Percentiles rank a stretch among this genome's conserved stretches.
phyloP scores from a whole-genome alignment of 2,329 filamentous ascomycete species.

The Calonectria fujianensis region DNA sequence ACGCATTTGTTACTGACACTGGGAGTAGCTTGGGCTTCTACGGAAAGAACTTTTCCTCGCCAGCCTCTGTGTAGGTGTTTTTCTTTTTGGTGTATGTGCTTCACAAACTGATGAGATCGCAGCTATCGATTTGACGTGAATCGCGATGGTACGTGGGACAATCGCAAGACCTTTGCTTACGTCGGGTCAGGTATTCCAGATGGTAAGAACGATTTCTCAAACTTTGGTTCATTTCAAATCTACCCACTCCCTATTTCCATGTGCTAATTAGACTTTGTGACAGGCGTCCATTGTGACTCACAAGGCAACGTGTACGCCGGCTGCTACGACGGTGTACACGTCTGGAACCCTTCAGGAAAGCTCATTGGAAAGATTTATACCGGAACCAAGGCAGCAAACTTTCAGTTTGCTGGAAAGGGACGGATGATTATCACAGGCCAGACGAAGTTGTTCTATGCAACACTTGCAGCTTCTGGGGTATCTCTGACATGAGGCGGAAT shows the following conservation, averaged over 20 bases:
- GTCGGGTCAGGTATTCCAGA: constrained; percentile 73
- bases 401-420: constrained; percentile 64
- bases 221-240: no score
- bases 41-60: constrained; percentile 63
- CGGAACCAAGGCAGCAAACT: constrained; percentile 66
- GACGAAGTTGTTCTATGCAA: constrained; percentile 60
- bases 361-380: constrained; percentile 75
- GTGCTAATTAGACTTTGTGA: background rate
- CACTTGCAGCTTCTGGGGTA: constrained; percentile 46
- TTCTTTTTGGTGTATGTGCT: no score
- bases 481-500: constrained; percentile 33
- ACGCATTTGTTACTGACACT: constrained; percentile 75
- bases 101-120: background rate
- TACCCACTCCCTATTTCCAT: background rate
- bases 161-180: constrained; percentile 74
- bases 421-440: constrained; percentile 60
- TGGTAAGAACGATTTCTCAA: constrained; percentile 61
- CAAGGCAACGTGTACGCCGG: constrained; percentile 74
- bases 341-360: constrained; percentile 67
- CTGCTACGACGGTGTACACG: constrained; percentile 69
- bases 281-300: constrained; percentile 73
- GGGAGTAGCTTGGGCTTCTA: constrained; percentile 65
- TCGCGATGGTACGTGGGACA: constrained; percentile 67
- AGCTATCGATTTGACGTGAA: constrained; percentile 61
- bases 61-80: constrained; percentile 63